phyloP scores from a whole-genome alignment of 306 rosid genomes.

The Luffa aegyptiaca region DNA sequence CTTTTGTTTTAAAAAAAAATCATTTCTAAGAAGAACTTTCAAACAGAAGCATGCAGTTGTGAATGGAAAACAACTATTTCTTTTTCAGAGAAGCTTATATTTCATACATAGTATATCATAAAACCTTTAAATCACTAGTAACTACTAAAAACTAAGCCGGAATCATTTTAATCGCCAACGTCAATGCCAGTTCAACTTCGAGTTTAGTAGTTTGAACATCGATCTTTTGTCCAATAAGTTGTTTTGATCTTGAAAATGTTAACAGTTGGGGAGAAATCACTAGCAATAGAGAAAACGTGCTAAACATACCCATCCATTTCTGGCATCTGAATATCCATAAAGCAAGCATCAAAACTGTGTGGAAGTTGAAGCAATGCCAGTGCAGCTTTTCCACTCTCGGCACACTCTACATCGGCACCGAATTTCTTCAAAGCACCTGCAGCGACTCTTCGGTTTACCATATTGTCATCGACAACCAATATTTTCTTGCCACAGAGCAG shows the following conservation, averaged over 20 bases:
- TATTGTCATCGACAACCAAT: slow-evolving; percentile 88
- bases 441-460: slow-evolving; percentile 83
- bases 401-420: slow-evolving; percentile 78
- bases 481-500: slow-evolving; percentile 71
- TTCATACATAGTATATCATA: neutral
- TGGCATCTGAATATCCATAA: slow-evolving; percentile 99
- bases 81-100: neutral
- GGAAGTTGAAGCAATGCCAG: slow-evolving; percentile 73
- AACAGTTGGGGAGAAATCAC: neutral
- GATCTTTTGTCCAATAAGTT: neutral
- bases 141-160: neutral
- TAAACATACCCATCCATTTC: slow-evolving; percentile 91
- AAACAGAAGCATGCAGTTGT: neutral
- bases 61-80: neutral
- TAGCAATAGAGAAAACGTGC: neutral
- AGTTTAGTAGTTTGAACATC: neutral
- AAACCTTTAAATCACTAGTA: neutral
- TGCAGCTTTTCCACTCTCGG: slow-evolving; percentile 77
- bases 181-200: neutral
- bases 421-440: slow-evolving; percentile 86
- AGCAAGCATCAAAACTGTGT: slow-evolving; percentile 84
- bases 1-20: too few relatives aligned
- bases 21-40: too few relatives aligned
- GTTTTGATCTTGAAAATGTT: neutral
- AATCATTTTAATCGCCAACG: neutral